phyloP scores from a whole-genome alignment of 2,329 filamentous ascomycete genomes.

The Fusarium phyllophilum region DNA sequence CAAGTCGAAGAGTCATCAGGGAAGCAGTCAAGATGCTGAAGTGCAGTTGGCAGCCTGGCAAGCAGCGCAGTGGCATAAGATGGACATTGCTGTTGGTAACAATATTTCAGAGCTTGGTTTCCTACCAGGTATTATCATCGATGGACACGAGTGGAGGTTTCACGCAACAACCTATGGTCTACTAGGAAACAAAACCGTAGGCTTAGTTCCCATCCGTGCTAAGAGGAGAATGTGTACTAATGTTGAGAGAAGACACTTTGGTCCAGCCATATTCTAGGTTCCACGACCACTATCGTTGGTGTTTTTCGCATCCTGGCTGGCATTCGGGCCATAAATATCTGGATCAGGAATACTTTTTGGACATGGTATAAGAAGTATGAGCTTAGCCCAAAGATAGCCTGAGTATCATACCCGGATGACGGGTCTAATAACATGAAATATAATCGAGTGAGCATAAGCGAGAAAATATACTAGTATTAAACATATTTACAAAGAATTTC shows the following conservation, averaged over 20 bases:
- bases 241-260: not conserved
- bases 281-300: not conserved
- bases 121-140: not conserved
- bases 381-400: not conserved
- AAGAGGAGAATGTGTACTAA: not conserved
- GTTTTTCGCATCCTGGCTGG: not conserved
- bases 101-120: not conserved
- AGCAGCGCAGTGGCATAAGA: not conserved
- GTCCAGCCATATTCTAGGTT: not conserved
- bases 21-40: not conserved
- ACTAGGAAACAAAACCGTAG: not conserved
- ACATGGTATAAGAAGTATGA: not conserved
- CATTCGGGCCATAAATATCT: not conserved
- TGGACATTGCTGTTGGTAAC: not conserved
- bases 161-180: not conserved
- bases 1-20: not conserved
- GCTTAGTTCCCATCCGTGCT: not conserved
- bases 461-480: not conserved
- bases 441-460: too few relatives aligned
- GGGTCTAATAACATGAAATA: too few relatives aligned
- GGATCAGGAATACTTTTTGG: not conserved
- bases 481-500: not conserved
- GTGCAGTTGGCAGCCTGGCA: not conserved
- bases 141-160: not conserved
- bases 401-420: fast-evolving